A percentile compares a stretch with the other conserved stretches of the same genome.
phyloP scores from a whole-genome alignment of 495 filamentous ascomycete species.

The Penicillium ucsense region DNA sequence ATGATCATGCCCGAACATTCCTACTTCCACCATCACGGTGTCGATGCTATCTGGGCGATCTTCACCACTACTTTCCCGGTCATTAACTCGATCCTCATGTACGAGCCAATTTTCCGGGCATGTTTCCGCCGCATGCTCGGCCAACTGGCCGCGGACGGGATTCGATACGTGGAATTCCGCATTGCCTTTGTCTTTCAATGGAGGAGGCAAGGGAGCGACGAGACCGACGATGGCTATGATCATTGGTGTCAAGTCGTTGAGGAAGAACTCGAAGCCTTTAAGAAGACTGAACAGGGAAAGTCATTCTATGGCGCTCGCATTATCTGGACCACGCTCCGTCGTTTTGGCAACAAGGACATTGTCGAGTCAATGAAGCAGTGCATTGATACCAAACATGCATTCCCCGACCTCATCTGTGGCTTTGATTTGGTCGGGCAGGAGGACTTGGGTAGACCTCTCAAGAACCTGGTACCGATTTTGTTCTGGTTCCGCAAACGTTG shows the following conservation, averaged over 20 bases:
- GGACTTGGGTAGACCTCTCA: slow-evolving; percentile 63
- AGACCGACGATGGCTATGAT: slow-evolving; percentile 49
- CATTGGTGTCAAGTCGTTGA: slow-evolving; percentile 61
- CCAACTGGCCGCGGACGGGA: slow-evolving; percentile 62
- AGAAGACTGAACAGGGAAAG: slow-evolving; percentile 55
- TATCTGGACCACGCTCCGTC: slow-evolving; percentile 75
- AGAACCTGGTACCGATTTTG: slow-evolving; percentile 67
- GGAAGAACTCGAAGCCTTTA: slow-evolving; percentile 73
- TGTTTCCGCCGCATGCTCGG: slow-evolving; percentile 60
- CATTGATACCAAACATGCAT: slow-evolving; percentile 66
- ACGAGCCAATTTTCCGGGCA: slow-evolving; percentile 81
- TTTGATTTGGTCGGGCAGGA: slow-evolving; percentile 88
- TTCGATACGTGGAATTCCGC: slow-evolving; percentile 68
- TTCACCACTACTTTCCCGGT: slow-evolving; percentile 62
- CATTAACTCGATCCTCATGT: slow-evolving; percentile 64
- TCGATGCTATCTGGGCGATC: slow-evolving; percentile 69
- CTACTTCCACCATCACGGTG: slow-evolving; percentile 69
- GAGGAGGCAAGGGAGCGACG: slow-evolving; percentile 46
- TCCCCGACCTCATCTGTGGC: slow-evolving; percentile 71
- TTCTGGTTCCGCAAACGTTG: slow-evolving; percentile 91
- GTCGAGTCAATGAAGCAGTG: slow-evolving; percentile 76
- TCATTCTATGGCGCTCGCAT: slow-evolving; percentile 76
- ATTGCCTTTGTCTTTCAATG: slow-evolving; percentile 54
- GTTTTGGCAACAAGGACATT: slow-evolving; percentile 51
- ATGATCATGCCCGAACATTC: slow-evolving; percentile 61